Base-by-base conservation (phyloP, 306 rosid species). In the Gynostemma pentaphyllum region DNA sequence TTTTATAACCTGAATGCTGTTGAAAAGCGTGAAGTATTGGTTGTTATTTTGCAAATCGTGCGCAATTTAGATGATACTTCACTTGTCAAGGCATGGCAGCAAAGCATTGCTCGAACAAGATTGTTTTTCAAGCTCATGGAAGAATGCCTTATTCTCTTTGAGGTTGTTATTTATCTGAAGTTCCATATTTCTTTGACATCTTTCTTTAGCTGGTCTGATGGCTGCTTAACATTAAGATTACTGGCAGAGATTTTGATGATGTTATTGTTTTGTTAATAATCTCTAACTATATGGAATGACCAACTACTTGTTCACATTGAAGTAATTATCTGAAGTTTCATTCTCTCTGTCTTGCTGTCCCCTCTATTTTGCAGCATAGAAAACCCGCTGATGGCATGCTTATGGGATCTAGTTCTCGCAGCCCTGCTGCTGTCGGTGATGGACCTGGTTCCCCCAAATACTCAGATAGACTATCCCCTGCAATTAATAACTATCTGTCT, bases 91-190 rank as follows among this genome's bases (percentile, higher is more conserved):
- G 94, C 98, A 54, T 92, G 98, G 96, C 95, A 92, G 71, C 96
- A 84, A 76, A 88, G 87, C 84, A 81, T 92, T 64, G 96, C 98
- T 19, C 78, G 98, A 54, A 92, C 98, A 57, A 86, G 96, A 88
- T 84, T 88, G 71, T 92, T 92, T 74, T 92, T 92, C 83, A 92
- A 88, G 83, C 96, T 92, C 74, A 79, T 92, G 95, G 98, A 92
- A 74, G 98, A 92, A 73, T 74, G 87, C 84, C 74, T 88, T 70
- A 74, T 81, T 73, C 87, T 84, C 53, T 92, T 92, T 73, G 98
- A 92, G 98, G 98, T 92, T 68, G 59, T 60, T 52, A 66, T 62
- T 79, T 75, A 22, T n/a, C 42, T 42, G 23, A 27, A 24, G 32
- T 45, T 47, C 18, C 26, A 13, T 36, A 48, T 66, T 66, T 12